Conservation (phyloP, 495 filamentous ascomycete genomes). For the Aspergillus panamensis region DNA sequence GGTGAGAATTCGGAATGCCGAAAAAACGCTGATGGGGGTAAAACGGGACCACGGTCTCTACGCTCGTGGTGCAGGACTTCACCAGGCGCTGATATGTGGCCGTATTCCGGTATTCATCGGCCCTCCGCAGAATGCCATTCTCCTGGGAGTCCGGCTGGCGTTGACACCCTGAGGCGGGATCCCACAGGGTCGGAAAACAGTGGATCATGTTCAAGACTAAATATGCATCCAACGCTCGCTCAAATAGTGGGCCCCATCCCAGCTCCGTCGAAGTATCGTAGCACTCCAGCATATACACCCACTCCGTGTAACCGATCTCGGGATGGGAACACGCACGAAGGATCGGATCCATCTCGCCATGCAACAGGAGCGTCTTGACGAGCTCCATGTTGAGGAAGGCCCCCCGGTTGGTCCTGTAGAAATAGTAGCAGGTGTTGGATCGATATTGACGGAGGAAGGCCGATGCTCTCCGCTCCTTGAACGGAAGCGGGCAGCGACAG, state of each 20-base stretch:
- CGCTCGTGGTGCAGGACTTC: background rate
- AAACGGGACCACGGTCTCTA: background rate
- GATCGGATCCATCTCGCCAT: conserved; percentile 25
- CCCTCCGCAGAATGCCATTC: background rate
- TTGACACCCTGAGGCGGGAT: conserved; percentile 7
- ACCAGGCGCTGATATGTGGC: conserved; percentile 18
- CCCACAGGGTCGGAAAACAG: conserved; percentile 23
- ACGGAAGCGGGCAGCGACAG: conserved; percentile 10
- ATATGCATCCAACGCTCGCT: conserved; percentile 17
- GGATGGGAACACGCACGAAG: conserved; percentile 19
- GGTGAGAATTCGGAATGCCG: background rate
- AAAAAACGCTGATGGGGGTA: background rate
- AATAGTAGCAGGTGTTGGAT: background rate
- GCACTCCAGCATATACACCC: conserved; percentile 12
- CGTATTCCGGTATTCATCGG: conserved; percentile 21
- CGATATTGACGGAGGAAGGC: conserved; percentile 12
- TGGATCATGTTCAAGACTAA: conserved; percentile 19
- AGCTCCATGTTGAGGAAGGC: conserved; percentile 25
- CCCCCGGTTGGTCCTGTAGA: conserved; percentile 1
- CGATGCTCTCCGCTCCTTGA: conserved; percentile 15
- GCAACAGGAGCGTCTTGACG: conserved; percentile 22
- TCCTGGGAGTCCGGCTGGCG: background rate
- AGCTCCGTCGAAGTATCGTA: background rate
- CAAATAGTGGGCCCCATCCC: conserved; percentile 21
- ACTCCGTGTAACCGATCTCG: conserved; percentile 3